Conservation (phyloP, 176 grass and related monocot species). For the Oryza australiensis region DNA sequence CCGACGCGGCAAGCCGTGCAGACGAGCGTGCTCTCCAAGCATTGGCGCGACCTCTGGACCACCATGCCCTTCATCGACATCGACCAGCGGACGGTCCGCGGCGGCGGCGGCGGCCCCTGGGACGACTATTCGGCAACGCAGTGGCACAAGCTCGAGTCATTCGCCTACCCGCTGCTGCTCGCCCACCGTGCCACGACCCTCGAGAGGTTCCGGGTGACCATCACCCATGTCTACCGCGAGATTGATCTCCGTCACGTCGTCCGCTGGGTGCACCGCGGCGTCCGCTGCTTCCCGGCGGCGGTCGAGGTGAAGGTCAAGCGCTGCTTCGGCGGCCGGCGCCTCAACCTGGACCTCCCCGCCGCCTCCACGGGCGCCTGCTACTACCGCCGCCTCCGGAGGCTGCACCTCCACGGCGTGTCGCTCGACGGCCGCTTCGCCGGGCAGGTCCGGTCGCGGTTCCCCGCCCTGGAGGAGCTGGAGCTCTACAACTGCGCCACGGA, state of each 20-base stretch:
- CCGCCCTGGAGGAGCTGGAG: not conserved
- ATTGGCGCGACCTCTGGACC: conserved; percentile 9
- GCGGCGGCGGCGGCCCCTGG: not conserved
- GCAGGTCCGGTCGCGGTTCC: not conserved
- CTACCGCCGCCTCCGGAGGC: not conserved
- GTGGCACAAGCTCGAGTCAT: not conserved
- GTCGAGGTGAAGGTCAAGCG: not conserved
- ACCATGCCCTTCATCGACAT: not conserved
- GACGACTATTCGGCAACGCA: too few species aligned
- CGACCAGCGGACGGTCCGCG: too few species aligned
- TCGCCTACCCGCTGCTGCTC: not conserved
- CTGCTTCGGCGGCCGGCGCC: too few species aligned
- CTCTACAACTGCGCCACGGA: not conserved
- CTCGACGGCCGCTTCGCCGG: too few species aligned
- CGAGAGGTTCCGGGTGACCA: not conserved
- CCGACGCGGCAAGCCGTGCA: not conserved
- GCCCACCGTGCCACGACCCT: not conserved
- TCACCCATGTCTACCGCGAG: not conserved
- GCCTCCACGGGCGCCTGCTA: too few species aligned
- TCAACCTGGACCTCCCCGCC: too few species aligned
- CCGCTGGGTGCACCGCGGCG: not conserved
- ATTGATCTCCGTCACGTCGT: not conserved
- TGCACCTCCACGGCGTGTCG: not conserved
- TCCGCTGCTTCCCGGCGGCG: not conserved
- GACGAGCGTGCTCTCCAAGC: not conserved